Evolutionary conservation across 805 yeast species (phyloP).

Genomic region (Pichia paraexigua): DNA sequence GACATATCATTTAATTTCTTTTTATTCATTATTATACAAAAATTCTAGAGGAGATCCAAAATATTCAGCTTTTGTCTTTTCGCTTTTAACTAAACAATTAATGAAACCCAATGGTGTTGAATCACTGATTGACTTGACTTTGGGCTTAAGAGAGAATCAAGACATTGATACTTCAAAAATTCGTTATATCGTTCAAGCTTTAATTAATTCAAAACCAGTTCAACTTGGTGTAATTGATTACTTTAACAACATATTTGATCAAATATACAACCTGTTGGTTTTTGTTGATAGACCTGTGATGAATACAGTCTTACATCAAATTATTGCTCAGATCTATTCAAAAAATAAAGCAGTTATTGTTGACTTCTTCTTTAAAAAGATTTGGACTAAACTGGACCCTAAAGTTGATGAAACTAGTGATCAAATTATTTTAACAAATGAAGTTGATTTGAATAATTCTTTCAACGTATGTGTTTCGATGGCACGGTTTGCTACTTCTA

Average conservation of each 20-base stretch:
- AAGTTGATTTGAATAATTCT: constrained; percentile 48
- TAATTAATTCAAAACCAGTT: constrained; percentile 55
- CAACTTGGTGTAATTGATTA: constrained; percentile 40
- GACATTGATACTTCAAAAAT: constrained; percentile 59
- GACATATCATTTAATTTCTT: constrained; percentile 58
- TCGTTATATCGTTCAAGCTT: constrained; percentile 55
- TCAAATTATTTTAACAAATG: constrained; percentile 33
- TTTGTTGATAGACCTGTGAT: constrained; percentile 54
- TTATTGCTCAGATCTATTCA: constrained; percentile 43
- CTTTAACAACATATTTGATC: constrained; percentile 51
- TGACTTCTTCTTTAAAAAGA: constrained; percentile 49
- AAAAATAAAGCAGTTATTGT: constrained; percentile 41
- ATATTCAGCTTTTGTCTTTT: constrained; percentile 41
- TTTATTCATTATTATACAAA: constrained; percentile 43
- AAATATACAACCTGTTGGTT: constrained; percentile 51
- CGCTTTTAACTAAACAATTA: constrained; percentile 47
- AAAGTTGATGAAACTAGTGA: neutral
- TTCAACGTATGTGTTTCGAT: constrained; percentile 61
- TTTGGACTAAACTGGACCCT: constrained; percentile 43
- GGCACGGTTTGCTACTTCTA: constrained; percentile 33
- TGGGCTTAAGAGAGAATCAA: constrained; percentile 71
- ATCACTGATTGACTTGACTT: constrained; percentile 64
- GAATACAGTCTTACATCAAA: constrained; percentile 46
- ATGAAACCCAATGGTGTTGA: constrained; percentile 50
- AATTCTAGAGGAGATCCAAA: neutral